Conservation (phyloP, 2,329 filamentous ascomycete genomes). For the Lachnellula hyalina region DNA sequence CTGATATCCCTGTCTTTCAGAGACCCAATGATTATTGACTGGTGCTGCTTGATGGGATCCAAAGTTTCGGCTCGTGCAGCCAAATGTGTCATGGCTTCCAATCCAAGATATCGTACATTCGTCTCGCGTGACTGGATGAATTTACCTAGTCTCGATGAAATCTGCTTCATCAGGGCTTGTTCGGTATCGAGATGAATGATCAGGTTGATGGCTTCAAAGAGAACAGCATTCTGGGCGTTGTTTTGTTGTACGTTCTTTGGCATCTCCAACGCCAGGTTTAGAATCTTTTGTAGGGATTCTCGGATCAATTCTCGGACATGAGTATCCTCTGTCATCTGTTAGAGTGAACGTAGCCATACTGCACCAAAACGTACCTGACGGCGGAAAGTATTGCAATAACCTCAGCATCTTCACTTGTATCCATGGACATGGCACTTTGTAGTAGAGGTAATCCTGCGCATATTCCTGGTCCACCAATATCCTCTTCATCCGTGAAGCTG, state of each 20-base stretch:
- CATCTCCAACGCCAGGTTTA: slow-evolving; percentile 86
- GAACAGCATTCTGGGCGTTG: slow-evolving; percentile 94
- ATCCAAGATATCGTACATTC: slow-evolving; percentile 89
- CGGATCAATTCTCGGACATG: slow-evolving; percentile 89
- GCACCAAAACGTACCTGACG: slow-evolving; percentile 60
- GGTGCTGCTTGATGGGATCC: slow-evolving; percentile 96
- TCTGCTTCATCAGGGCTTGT: slow-evolving; percentile 90
- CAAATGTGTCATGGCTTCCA: slow-evolving; percentile 98
- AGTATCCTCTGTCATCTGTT: slow-evolving; percentile 65
- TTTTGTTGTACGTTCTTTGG: slow-evolving; percentile 99
- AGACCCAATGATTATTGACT: slow-evolving; percentile 91
- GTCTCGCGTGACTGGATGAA: slow-evolving; percentile 97
- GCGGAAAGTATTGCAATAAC: slow-evolving; percentile 91
- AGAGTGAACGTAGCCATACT: slow-evolving; percentile 2
- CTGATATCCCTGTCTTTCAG: slow-evolving; percentile 95
- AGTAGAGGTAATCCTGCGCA: slow-evolving; percentile 89
- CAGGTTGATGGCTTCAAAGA: slow-evolving; percentile 97
- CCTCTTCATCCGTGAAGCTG: slow-evolving; percentile 80
- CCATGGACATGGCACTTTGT: slow-evolving; percentile 99
- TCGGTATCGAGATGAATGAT: slow-evolving; percentile 97
- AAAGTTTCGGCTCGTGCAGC: slow-evolving; percentile 89
- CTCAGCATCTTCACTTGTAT: slow-evolving; percentile 92
- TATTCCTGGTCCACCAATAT: slow-evolving; percentile 89
- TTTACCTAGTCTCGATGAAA: slow-evolving; percentile 82
- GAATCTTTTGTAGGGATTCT: slow-evolving; percentile 82